These are phyloP conservation scores for Boletus sp. DNA, from an alignment of 1,284 basidiomycete genomes.

Conservation along the genomic window DNA sequence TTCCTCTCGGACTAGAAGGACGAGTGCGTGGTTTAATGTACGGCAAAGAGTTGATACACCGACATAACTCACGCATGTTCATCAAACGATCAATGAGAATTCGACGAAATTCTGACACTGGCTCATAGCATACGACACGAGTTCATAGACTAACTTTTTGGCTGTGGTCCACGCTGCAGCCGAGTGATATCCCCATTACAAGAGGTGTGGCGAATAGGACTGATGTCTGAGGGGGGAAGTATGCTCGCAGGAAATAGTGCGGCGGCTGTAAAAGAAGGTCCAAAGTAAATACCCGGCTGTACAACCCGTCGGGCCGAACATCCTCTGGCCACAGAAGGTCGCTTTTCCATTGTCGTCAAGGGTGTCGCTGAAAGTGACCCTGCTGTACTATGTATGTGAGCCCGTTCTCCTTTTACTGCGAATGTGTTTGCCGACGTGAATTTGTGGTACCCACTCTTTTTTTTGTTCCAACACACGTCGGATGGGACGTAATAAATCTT, in stretches of 20 bases:
- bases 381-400: slow-evolving; percentile 65
- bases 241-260: slow-evolving; percentile 67
- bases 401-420: neutral
- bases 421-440: neutral
- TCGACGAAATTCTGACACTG: slow-evolving; percentile 77
- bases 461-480: slow-evolving; percentile 2
- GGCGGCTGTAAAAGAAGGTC: slow-evolving; percentile 55
- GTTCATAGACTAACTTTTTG: slow-evolving; percentile 62
- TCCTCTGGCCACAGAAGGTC: slow-evolving; percentile 73
- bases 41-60: slow-evolving; percentile 42
- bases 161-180: slow-evolving; percentile 71
- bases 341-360: slow-evolving; percentile 60
- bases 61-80: slow-evolving; percentile 76
- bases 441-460: slow-evolving; percentile 21
- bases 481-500: slow-evolving; percentile 7
- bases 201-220: slow-evolving; percentile 35
- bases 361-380: slow-evolving; percentile 2
- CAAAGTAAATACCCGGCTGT: slow-evolving; percentile 62
- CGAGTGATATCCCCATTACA: slow-evolving; percentile 86
- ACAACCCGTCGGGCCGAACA: slow-evolving; percentile 80
- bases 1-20: slow-evolving; percentile 79
- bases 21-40: slow-evolving; percentile 50
- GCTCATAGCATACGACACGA: slow-evolving; percentile 67
- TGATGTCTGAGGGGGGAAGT: neutral
- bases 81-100: slow-evolving; percentile 79